These are phyloP conservation scores for Paragyromitra xinjiangensis DNA, from an alignment of 495 filamentous ascomycete genomes.

Conservation along the genomic window DNA sequence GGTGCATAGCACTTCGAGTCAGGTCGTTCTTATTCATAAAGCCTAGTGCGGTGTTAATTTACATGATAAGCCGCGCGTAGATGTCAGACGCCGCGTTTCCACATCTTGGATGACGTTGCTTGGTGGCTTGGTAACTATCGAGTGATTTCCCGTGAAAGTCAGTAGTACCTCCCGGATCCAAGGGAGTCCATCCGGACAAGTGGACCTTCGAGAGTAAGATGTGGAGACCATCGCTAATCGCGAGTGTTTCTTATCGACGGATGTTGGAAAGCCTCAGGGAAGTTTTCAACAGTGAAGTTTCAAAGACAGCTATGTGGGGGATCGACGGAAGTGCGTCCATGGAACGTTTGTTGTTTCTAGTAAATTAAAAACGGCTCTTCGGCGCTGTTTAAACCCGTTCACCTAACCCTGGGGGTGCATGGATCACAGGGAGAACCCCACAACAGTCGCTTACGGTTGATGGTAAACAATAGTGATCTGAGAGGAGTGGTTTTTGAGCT, in stretches of 20 bases:
- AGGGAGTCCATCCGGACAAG: conserved; percentile 15
- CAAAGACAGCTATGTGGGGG: conserved; percentile 26
- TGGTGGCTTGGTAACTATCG: conserved; percentile 9
- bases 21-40: background rate
- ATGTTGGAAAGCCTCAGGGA: background rate
- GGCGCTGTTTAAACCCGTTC: conserved; percentile 15
- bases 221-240: conserved; percentile 6
- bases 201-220: background rate
- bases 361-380: conserved; percentile 43
- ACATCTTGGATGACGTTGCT: conserved; percentile 12
- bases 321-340: conserved; percentile 28
- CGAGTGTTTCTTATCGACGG: background rate
- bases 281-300: conserved; percentile 9
- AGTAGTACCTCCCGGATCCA: background rate
- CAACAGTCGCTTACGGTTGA: background rate
- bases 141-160: conserved; percentile 30
- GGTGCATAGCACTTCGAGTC: background rate
- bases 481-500: background rate
- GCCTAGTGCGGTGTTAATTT: background rate
- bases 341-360: conserved; percentile 14
- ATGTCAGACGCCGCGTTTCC: background rate
- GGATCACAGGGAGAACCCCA: conserved; percentile 22
- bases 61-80: conserved; percentile 9
- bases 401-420: conserved; percentile 23
- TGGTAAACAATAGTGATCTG: background rate